Evolutionary conservation across 2,329 filamentous ascomycete genomes (phyloP), one percentile per base, ranked within the genome.

Genomic region (Ploettnerulaceae sp.): DNA sequence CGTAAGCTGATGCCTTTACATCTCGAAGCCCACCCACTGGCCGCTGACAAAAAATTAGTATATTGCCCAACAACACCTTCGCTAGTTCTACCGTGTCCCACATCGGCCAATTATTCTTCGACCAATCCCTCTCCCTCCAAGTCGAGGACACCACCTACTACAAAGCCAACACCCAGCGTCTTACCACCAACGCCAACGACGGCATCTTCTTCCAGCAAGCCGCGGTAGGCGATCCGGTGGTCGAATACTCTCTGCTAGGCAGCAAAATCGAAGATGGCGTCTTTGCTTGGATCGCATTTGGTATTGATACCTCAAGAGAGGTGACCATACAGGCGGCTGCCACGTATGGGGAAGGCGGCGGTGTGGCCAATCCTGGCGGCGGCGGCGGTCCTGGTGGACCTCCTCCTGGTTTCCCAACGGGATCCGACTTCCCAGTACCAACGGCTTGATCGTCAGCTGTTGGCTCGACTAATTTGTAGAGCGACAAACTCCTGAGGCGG

Each of bases 41-140:
- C 73, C 46, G 67, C 69, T 4, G 71, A 76, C 59, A 49, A 61
- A 25, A 62, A 65, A 49, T 65, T 63, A n/a, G 66, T 61, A 1
- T 48, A 61, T 20, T 52, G 59, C 28, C 59, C 15, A 73, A 73
- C 59, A 56, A 74, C 58, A 75, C 73, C 44, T 75, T 77, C 51
- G 63, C 65, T 31, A 74, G 70, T 49, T 68, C 69, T 12, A 69
- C 65, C 40, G 71, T 76, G 47, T 72, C 74, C 6, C 79, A 84
- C 64, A 71, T 83, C 29, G 80, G 81, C 14, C 81, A 86, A 61
- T 59, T 81, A 40, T 84, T 80, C 70, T 80, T 81, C 61, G 78
- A 83, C 61, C 74, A 82, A 60, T 67, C 70, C 52, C 71, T 84
- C 7, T 72, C 78, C 54, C 56, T 57, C 20, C 52, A 67, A 29